Percentiles rank a stretch among this genome's conserved stretches.
Evolutionary conservation across 192 early-diverging fungal genomes (phyloP).

Genomic region (Coemansia sp.): DNA sequence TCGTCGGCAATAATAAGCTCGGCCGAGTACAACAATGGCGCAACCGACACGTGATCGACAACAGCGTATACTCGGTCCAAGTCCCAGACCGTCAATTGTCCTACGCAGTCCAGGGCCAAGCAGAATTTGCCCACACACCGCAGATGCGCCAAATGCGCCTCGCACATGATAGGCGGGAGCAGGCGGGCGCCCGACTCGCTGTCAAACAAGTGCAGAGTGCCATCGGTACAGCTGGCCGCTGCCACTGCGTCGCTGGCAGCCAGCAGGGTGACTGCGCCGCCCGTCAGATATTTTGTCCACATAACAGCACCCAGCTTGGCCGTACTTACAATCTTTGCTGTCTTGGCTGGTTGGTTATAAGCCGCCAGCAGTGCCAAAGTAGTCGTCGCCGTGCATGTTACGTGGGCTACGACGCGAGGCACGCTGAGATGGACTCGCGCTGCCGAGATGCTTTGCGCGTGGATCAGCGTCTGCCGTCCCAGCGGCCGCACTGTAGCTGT

Average conservation of each 20-base stretch:
- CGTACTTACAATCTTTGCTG: background rate
- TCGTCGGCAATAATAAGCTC: conserved; percentile 6
- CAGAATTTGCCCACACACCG: conserved; percentile 27
- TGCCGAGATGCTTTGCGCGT: conserved; percentile 40
- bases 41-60: conserved; percentile 29
- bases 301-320: background rate
- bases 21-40: conserved; percentile 42
- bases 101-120: conserved; percentile 31
- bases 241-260: conserved; percentile 12
- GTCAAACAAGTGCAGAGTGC: conserved; percentile 42
- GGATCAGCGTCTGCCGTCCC: conserved; percentile 42
- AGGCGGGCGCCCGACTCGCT: conserved; percentile 35
- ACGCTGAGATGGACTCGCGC: conserved; percentile 43
- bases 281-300: conserved; percentile 26
- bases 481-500: conserved; percentile 5
- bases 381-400: conserved; percentile 10
- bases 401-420: conserved; percentile 34
- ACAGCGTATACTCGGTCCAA: background rate
- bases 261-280: conserved; percentile 2
- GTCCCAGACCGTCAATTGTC: conserved; percentile 42
- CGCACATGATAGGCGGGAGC: conserved; percentile 24
- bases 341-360: conserved; percentile 10
- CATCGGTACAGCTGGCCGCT: conserved; percentile 26
- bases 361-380: background rate
- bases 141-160: conserved; percentile 31